phyloP scores from a whole-genome alignment of 2,329 filamentous ascomycete species.

The Neoarthrinium moseri region DNA sequence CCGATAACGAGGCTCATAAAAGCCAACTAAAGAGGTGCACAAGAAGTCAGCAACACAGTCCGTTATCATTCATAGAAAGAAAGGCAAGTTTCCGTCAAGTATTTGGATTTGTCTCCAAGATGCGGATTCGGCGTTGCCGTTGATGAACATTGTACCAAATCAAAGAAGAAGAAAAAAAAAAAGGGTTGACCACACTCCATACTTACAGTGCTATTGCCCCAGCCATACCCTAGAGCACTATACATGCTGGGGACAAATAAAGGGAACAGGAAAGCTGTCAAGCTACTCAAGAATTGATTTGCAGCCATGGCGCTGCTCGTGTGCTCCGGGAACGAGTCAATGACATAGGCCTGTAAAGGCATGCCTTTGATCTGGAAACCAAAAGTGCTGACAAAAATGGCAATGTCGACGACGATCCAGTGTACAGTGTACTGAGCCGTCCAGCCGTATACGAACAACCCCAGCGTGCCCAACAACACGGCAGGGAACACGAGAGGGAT shows the following conservation, averaged over 20 bases:
- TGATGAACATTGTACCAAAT: too few species aligned
- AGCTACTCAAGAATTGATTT: constrained; percentile 39
- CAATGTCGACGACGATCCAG: constrained; percentile 38
- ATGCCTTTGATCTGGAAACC: constrained; percentile 31
- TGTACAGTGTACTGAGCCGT: constrained; percentile 31
- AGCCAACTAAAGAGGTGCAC: too few species aligned
- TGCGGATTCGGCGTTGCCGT: too few species aligned
- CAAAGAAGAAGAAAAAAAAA: too few species aligned
- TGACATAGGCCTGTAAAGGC: constrained; percentile 35
- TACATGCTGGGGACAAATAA: constrained; percentile 45
- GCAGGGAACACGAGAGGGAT: constrained; percentile 56
- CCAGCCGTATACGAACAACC: constrained; percentile 44
- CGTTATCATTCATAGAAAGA: too few species aligned
- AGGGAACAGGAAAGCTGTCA: constrained; percentile 48
- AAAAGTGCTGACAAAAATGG: constrained; percentile 30
- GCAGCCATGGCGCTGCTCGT: constrained; percentile 47
- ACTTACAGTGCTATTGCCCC: constrained; percentile 42
- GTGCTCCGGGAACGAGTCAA: constrained; percentile 45
- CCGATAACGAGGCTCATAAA: constrained; percentile 37
- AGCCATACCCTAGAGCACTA: constrained; percentile 36
- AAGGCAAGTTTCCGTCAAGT: too few species aligned
- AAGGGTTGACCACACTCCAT: too few species aligned
- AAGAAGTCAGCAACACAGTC: too few species aligned
- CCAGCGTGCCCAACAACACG: constrained; percentile 38
- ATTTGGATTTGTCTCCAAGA: too few species aligned